Evolutionary conservation across 768 basidiomycete genomes (phyloP), one percentile per base, ranked within the genome.

Genomic region (Hemileccinum rubropunctum): DNA sequence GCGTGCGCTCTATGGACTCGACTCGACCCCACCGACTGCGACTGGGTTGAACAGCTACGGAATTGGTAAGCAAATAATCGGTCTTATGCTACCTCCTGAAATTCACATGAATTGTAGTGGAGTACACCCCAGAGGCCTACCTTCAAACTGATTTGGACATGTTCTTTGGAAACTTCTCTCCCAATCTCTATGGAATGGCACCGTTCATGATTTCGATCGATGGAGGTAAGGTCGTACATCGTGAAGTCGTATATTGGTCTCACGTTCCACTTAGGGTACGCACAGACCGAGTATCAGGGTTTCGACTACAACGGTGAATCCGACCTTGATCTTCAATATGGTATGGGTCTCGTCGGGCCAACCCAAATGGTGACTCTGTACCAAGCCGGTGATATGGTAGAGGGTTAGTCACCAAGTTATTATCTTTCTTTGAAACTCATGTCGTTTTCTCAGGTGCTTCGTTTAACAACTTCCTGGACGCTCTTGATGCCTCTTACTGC

Each of bases 381-480:
- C 58, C 70, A 68, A 51, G 53, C 35, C 14, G 66, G 70, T 46
- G 65, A 66, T 18, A 54, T 58, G 47, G 57, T 63, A 6, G 58
- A 63, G 32, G 64, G 69, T 55, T 36, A 18, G 47, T 56, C 13
- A 4, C 6, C 1, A 12, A 13, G 20, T 27, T n/a, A 41, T 27
- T n/a, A 4, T 9, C 23, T 6, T 28, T 23, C 26, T 0, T 38
- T 54, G 17, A 37, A 36, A 38, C 44, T 46, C 51, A 57, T 38
- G 10, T 18, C 10, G 5, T 17, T 23, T 36, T 17, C 28, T 21
- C 28, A 62, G 58, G 58, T 21, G 59, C 60, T 11, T 66, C 68
- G 9, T 71, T 68, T 50, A 65, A 69, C 48, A 71, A 70, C 40
- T 61, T 64, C 55, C 60, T 72, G 21, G 69, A 73, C 43, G 69